Conservation (phyloP, 768 basidiomycete genomes). For the Phylloporus sp. region DNA sequence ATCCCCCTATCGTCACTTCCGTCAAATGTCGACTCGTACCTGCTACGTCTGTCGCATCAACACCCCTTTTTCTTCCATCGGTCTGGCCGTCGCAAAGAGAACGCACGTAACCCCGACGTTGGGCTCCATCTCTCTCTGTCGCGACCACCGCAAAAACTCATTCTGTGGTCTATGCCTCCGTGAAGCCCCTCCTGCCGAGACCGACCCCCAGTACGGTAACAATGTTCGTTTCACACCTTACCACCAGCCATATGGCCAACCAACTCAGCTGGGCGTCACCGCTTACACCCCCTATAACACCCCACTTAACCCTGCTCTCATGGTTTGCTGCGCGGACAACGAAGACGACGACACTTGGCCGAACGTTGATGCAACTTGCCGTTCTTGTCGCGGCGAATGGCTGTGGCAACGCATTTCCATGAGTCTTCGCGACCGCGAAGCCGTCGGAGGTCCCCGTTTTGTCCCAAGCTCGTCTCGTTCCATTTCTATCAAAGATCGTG, state of each 20-base stretch:
- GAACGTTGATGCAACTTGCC: slow-evolving; percentile 62
- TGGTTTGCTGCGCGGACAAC: slow-evolving; percentile 58
- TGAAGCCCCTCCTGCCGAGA: slow-evolving; percentile 49
- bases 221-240: slow-evolving; percentile 30
- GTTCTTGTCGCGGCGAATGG: slow-evolving; percentile 61
- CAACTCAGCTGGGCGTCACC: slow-evolving; percentile 17
- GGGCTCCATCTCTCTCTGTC: slow-evolving; percentile 50
- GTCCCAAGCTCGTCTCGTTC: slow-evolving; percentile 17
- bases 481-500: slow-evolving; percentile 14
- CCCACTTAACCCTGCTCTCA: slow-evolving; percentile 25
- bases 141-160: slow-evolving; percentile 58
- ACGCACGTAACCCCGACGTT: slow-evolving; percentile 39
- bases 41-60: slow-evolving; percentile 74
- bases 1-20: slow-evolving; percentile 59
- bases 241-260: slow-evolving; percentile 28
- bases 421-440: slow-evolving; percentile 50
- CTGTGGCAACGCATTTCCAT: slow-evolving; percentile 56
- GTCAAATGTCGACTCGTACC: slow-evolving; percentile 47
- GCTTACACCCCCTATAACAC: slow-evolving; percentile 24
- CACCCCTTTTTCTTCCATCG: slow-evolving; percentile 45
- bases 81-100: slow-evolving; percentile 52
- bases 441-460: slow-evolving; percentile 46
- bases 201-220: slow-evolving; percentile 34
- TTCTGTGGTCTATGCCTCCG: slow-evolving; percentile 70
- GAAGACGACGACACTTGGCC: slow-evolving; percentile 72